A percentile compares a stretch with the other conserved stretches of the same genome.
Evolutionary conservation across 495 filamentous ascomycete species (phyloP).

Genomic region (Lophium mytilinum): DNA sequence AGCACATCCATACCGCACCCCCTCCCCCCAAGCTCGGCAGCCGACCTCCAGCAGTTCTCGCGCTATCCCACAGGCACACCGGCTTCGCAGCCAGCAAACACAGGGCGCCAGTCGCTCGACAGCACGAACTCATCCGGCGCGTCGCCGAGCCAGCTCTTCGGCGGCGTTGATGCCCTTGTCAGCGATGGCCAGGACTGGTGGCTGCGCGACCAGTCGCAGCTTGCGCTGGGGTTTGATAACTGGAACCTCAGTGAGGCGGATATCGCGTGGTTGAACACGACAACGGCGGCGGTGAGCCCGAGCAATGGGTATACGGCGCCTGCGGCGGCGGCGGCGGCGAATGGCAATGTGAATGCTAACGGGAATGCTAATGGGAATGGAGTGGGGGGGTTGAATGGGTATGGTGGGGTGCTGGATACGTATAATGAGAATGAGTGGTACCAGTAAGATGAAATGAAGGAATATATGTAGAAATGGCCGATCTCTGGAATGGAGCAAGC

Average conservation of each 20-base stretch:
- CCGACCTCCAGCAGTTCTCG: slow-evolving; percentile 11
- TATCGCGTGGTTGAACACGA: slow-evolving; percentile 19
- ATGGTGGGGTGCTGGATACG: slow-evolving; percentile 5
- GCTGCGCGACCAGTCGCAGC: slow-evolving; percentile 31
- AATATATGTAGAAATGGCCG: too few relatives aligned
- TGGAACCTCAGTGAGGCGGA: slow-evolving; percentile 27
- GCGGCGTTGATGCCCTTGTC: slow-evolving; percentile 34
- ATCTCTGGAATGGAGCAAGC: too few relatives aligned
- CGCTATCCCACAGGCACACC: slow-evolving; percentile 2
- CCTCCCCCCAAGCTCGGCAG: slow-evolving; percentile 16
- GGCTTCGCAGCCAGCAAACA: neutral
- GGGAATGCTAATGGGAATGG: slow-evolving; percentile 3
- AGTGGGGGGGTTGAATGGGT: slow-evolving; percentile 9
- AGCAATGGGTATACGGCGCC: neutral
- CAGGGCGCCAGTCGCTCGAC: slow-evolving; percentile 7
- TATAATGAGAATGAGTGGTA: slow-evolving; percentile 28
- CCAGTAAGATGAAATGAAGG: slow-evolving; percentile 1
- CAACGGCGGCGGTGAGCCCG: neutral
- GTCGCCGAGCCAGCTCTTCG: slow-evolving; percentile 33
- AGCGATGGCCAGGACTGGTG: slow-evolving; percentile 36
- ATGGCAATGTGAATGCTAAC: slow-evolving; percentile 3
- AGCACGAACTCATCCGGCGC: slow-evolving; percentile 8
- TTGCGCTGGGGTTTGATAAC: slow-evolving; percentile 34
- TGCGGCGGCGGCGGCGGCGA: neutral
- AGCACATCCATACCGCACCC: slow-evolving; percentile 14